Evolutionary conservation across 768 basidiomycete species (phyloP), one percentile per base, ranked within the genome.

Genomic region (Tulasnella calospora): DNA sequence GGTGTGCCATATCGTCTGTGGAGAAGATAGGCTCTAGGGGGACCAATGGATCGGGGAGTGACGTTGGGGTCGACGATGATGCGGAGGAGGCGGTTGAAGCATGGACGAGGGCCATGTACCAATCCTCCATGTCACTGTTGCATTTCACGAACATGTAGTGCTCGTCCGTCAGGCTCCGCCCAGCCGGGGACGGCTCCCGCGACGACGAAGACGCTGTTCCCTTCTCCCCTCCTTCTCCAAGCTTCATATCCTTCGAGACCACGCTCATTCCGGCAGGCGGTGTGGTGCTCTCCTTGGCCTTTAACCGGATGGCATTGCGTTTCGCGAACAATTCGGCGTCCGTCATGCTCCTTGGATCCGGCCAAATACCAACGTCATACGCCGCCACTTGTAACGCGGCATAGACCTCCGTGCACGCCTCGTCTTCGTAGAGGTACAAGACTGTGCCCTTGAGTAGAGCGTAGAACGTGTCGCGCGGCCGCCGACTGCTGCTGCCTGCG

Each of bases 51-150:
- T 91, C 88, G 3, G 89, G 88, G 0, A 90, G 84, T 38, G 91
- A 89, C 76, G 92, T 84, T 78, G 89, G 86, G 10, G 91, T 90
- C 67, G 79, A 61, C 27, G 80, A 71, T 33, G 79, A 27, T 67
- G 73, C 80, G 36, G 79, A 30, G 7, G 36, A 74, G 74, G 78
- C 74, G 19, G 46, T 61, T 67, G 82, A 85, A 0, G 92, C 92
- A 78, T 94, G 92, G 30, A 95, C 84, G 76, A 98, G 88, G 0
- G 94, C 87, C 46, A 94, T 85, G 83, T 95, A 95, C 94, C 96
- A 99, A 85, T 99, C 97, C 84, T 99, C 98, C 94, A 98, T 98
- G 83, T 95, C 94, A 76, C 91, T 86, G 83, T 91, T 95, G 38
- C 90, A 92, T 80, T 92, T 91, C 27, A 95, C 90, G 84, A 98